A percentile compares a stretch with the other conserved stretches of the same genome.
Evolutionary conservation across 1,284 basidiomycete genomes (phyloP).

Genomic region (Phellopilus nigrolimitatus): DNA sequence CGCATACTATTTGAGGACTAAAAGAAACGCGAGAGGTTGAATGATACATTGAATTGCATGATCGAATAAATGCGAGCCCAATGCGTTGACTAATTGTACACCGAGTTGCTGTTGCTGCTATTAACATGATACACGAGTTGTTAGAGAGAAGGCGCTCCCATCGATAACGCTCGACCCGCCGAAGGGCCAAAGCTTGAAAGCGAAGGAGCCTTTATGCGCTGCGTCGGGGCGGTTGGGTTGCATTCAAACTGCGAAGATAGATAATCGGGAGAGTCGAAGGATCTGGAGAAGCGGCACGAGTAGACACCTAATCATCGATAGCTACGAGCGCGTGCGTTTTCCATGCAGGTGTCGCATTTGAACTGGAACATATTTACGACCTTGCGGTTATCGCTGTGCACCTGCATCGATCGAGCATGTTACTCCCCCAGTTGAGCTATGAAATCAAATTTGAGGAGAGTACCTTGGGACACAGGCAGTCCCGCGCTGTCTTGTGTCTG

Average conservation of each 20-base stretch:
- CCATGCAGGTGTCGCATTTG: constrained; percentile 43
- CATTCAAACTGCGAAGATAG: no score
- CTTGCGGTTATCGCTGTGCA: constrained; percentile 35
- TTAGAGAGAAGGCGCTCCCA: not conserved
- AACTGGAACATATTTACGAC: constrained; percentile 48
- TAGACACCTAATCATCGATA: constrained; percentile 24
- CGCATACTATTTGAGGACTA: constrained; percentile 6
- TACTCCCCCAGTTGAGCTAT: not conserved
- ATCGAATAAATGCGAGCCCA: not conserved
- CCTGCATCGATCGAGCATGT: constrained; percentile 29
- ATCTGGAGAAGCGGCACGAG: not conserved
- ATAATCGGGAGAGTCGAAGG: no score
- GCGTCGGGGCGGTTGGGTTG: no score
- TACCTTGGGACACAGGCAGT: constrained; percentile 46
- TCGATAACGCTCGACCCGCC: not conserved
- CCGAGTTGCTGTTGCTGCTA: not conserved
- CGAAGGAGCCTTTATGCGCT: not conserved
- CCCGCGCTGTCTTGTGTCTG: constrained; percentile 46
- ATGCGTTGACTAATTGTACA: not conserved
- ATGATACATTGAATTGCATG: not conserved
- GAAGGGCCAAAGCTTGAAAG: not conserved
- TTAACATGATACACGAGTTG: constrained; percentile 6
- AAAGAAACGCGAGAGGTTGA: not conserved
- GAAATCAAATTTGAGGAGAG: not conserved
- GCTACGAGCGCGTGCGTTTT: constrained; percentile 28